These are phyloP conservation scores for Psophocarpus tetragonolobus DNA, from an alignment of 306 rosid species.

Conservation along the genomic window DNA sequence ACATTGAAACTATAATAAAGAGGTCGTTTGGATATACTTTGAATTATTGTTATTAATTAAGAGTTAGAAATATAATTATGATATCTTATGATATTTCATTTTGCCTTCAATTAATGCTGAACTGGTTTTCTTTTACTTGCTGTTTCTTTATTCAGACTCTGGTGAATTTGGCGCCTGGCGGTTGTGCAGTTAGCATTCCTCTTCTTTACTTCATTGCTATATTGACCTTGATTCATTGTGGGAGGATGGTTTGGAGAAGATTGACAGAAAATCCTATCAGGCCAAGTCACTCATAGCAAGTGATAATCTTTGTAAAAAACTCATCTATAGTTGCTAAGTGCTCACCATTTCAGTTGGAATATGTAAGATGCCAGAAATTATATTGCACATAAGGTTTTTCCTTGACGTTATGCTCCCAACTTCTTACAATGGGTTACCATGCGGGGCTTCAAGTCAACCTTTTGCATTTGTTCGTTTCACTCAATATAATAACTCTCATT, in stretches of 20 bases:
- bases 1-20: background rate
- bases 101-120: conserved; percentile 16
- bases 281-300: conserved; percentile 36
- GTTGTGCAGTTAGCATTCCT: conserved; percentile 79
- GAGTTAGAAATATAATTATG: background rate
- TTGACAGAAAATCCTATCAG: conserved; percentile 59
- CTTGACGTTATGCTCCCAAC: conserved; percentile 5
- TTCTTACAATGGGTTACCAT: conserved; percentile 8
- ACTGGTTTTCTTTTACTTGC: conserved; percentile 22
- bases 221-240: conserved; percentile 68
- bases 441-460: conserved; percentile 1
- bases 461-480: conserved; percentile 18
- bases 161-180: conserved; percentile 84
- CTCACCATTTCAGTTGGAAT: conserved; percentile 25
- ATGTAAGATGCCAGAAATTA: background rate
- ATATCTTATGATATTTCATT: conserved; percentile 9
- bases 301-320: conserved; percentile 22
- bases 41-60: background rate
- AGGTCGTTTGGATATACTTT: background rate
- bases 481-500: too few relatives aligned
- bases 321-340: conserved; percentile 19
- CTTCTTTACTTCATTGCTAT: conserved; percentile 61
- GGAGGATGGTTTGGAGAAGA: conserved; percentile 88
- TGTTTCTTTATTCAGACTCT: conserved; percentile 66
- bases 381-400: conserved; percentile 15